Conservation (phyloP, 2,329 filamentous ascomycete genomes). For the Xylaria sp. region DNA sequence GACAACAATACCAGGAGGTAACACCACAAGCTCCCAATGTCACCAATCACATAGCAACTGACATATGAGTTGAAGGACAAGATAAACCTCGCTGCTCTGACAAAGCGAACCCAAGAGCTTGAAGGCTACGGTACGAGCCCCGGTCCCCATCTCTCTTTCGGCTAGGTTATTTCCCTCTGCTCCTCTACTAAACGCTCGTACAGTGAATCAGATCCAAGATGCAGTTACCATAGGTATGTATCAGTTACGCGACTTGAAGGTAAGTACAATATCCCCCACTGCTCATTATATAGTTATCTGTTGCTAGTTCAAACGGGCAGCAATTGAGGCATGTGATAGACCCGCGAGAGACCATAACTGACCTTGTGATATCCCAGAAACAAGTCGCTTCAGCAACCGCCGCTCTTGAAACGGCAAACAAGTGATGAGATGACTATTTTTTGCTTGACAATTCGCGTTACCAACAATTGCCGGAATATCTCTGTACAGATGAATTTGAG, state of each 20-base stretch:
- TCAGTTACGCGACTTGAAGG: conserved; percentile 15
- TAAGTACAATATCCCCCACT: not conserved
- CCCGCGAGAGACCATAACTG: not conserved
- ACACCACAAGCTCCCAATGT: not conserved
- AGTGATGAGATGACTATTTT: not conserved
- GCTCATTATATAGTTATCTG: too few species aligned
- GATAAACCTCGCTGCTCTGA: not conserved
- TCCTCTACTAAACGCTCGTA: not conserved
- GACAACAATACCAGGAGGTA: too few species aligned
- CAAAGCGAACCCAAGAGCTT: conserved; percentile 8
- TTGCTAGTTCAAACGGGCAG: not conserved
- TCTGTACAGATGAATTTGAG: not conserved
- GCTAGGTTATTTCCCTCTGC: not conserved
- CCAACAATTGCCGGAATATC: not conserved
- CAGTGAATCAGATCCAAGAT: conserved; percentile 21
- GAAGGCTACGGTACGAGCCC: conserved; percentile 2
- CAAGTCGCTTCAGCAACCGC: not conserved
- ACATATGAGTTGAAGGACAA: not conserved
- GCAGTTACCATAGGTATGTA: conserved; percentile 14
- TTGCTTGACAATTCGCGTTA: too few species aligned
- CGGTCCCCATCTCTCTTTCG: not conserved
- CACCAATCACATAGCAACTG: not conserved
- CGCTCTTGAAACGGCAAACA: not conserved
- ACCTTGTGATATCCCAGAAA: not conserved
- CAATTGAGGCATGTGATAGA: not conserved